These are phyloP conservation scores for Haematococcus lacustris DNA, from an alignment of 139 green algal species.

Conservation along the genomic window DNA sequence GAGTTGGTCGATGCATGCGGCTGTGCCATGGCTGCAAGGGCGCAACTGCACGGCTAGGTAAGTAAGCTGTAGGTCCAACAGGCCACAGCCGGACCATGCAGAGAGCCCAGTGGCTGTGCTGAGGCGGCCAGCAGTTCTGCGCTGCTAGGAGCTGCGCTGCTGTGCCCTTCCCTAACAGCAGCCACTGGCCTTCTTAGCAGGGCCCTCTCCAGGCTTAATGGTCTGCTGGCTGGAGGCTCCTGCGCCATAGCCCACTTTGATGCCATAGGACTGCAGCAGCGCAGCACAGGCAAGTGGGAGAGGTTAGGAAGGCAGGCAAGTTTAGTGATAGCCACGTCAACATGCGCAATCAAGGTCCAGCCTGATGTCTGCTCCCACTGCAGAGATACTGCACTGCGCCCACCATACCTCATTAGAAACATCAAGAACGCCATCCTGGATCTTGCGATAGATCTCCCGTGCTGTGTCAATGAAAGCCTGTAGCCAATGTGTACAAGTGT, in stretches of 20 bases:
- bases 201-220: constrained; percentile 39
- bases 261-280: constrained; percentile 74
- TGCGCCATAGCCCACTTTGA: constrained; percentile 93
- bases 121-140: no score
- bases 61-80: no score
- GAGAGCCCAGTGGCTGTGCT: no score
- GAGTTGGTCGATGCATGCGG: no score
- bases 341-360: neutral
- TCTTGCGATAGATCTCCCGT: constrained; percentile 95
- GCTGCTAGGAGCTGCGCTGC: no score
- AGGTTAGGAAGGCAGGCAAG: neutral
- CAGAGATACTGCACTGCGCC: neutral
- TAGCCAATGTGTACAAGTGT: neutral
- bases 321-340: neutral
- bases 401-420: constrained; percentile 88
- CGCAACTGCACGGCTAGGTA: no score
- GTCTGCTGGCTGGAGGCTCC: constrained; percentile 34
- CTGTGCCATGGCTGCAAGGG: no score
- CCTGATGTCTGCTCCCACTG: neutral
- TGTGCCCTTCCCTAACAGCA: constrained; percentile 35
- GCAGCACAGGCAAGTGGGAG: neutral
- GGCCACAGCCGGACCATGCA: no score
- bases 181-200: constrained; percentile 24
- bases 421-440: constrained; percentile 91
- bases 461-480: constrained; percentile 98